phyloP scores from a whole-genome alignment of 2,329 filamentous ascomycete species.

The Trichoderma arundinaceum region DNA sequence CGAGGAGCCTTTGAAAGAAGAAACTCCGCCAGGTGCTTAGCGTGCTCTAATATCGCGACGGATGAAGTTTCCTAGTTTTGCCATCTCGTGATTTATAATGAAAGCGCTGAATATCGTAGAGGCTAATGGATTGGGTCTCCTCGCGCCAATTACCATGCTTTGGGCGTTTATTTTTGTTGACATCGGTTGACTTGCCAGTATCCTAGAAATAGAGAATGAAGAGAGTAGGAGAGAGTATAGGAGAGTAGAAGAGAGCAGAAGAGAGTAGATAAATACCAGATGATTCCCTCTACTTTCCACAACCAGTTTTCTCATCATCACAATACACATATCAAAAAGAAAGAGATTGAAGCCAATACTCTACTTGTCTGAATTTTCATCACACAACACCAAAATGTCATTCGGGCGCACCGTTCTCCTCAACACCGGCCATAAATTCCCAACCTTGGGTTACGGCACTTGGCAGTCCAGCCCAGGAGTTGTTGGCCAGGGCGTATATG shows the following conservation, averaged over 20 bases:
- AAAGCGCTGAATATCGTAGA: neutral
- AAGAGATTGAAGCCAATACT: too few relatives aligned
- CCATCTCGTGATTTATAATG: neutral
- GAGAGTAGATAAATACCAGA: neutral
- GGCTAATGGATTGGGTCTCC: neutral
- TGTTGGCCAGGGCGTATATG: constrained; percentile 67
- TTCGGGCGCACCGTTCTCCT: constrained; percentile 61
- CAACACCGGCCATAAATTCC: constrained; percentile 69
- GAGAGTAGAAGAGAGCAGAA: neutral
- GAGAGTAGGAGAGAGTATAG: neutral
- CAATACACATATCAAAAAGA: neutral
- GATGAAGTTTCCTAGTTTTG: neutral
- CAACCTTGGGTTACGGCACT: constrained; percentile 64
- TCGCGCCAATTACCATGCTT: neutral
- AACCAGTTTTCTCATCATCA: neutral
- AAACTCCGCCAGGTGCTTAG: neutral
- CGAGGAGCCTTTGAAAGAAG: neutral
- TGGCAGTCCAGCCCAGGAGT: constrained; percentile 71
- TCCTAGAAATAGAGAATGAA: neutral
- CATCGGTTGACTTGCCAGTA: neutral
- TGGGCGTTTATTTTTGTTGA: neutral
- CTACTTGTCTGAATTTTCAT: neutral
- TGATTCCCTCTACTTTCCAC: neutral
- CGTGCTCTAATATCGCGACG: neutral
- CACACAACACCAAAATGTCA: constrained; percentile 54